phyloP scores from a whole-genome alignment of 2,329 filamentous ascomycete genomes.

The Lizonia empirigonia region DNA sequence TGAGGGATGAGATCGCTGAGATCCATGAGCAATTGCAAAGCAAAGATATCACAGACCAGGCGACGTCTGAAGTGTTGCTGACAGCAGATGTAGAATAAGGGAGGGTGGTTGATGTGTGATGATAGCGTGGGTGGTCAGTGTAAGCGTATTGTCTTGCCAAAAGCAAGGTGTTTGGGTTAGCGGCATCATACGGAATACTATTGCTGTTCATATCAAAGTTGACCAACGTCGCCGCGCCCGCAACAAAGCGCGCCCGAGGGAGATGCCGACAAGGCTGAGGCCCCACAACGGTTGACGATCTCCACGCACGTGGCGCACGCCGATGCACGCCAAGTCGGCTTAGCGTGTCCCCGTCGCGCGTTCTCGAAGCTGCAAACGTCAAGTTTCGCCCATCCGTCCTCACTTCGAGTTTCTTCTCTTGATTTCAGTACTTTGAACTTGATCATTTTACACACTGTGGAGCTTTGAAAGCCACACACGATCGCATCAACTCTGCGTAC shows the following conservation, averaged over 20 bases:
- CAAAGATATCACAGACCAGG: conserved; percentile 6
- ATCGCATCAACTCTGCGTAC: neutral
- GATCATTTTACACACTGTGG: neutral
- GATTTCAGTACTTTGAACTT: neutral
- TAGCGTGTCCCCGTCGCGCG: conserved; percentile 14
- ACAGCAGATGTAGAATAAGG: conserved; percentile 6
- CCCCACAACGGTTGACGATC: conserved; percentile 14
- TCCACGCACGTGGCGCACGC: conserved; percentile 8
- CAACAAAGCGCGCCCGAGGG: neutral
- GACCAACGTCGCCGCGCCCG: neutral
- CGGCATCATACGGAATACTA: conserved; percentile 16
- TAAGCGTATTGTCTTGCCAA: conserved; percentile 18
- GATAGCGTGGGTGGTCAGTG: conserved; percentile 15
- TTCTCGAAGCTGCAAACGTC: conserved; percentile 12
- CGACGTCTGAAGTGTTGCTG: conserved; percentile 4
- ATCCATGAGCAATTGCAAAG: conserved; percentile 13
- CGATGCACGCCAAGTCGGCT: conserved; percentile 14
- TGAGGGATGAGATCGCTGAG: conserved; percentile 10
- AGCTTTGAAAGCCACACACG: neutral
- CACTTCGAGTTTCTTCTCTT: neutral
- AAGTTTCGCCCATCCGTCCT: neutral
- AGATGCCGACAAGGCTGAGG: conserved; percentile 12
- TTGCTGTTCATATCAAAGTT: neutral
- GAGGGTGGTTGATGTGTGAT: conserved; percentile 10
- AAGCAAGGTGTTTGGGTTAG: conserved; percentile 21